Evolutionary conservation across 768 basidiomycete species (phyloP).

Genomic region (Podaxis rugospora): DNA sequence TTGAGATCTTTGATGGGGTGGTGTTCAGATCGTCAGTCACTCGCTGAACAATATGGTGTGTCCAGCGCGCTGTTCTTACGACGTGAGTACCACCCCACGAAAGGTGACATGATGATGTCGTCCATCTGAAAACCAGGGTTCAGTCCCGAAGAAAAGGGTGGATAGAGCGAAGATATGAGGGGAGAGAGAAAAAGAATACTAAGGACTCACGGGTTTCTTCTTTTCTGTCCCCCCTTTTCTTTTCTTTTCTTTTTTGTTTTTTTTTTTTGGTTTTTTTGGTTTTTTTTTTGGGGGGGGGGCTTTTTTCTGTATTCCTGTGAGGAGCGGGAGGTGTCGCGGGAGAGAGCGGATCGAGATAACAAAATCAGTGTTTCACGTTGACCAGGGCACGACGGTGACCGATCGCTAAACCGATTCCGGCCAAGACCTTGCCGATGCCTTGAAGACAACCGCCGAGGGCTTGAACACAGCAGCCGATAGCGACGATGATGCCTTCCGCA

Average conservation of each 20-base stretch:
- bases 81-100: not conserved
- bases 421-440: not conserved
- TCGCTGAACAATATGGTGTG: not conserved
- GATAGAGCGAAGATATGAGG: not conserved
- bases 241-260: conserved; percentile 3
- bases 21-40: not conserved
- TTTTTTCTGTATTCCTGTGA: not conserved
- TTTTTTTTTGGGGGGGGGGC: not conserved
- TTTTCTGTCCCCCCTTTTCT: not conserved
- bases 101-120: not conserved
- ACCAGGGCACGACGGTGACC: not conserved
- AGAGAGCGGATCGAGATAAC: not conserved
- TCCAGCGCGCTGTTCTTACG: not conserved
- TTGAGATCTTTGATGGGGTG: conserved; percentile 5
- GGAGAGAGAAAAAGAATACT: not conserved
- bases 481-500: not conserved
- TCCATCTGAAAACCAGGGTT: not conserved
- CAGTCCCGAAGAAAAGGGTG: not conserved
- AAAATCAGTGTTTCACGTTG: not conserved
- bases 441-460: not conserved
- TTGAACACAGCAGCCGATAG: not conserved
- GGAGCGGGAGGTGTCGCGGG: not conserved
- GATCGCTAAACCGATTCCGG: not conserved
- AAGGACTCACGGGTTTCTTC: not conserved
- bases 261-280: not conserved